Evolutionary conservation across 148 eudicot species (phyloP), one percentile per base, ranked within the genome.

Genomic region (Diospyros kaki): DNA sequence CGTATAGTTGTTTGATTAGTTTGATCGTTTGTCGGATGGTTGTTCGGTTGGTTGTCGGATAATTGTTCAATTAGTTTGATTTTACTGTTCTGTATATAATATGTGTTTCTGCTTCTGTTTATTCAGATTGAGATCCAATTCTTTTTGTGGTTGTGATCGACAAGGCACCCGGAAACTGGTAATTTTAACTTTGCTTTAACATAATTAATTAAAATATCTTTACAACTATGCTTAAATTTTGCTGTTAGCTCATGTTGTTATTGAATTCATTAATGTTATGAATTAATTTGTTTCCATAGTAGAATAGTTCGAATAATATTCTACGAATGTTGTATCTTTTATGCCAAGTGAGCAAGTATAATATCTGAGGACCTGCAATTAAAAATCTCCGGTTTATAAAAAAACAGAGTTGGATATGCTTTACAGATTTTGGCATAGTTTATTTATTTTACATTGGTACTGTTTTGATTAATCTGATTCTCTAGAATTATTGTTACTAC

Each of bases 31-130:
- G n/a, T 28, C 28, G 28, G 0, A 28, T 28, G 0, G 28, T 28
- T 28, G 28, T 28, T 28, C 0, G 28, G 0, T 28, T 28, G 0
- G 28, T 28, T n/a, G n/a, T n/a, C n/a, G n/a, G n/a, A n/a, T n/a
- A n/a, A 28, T 28, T 28, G 28, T 28, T 28, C 28, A 28, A 28
- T 28, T 28, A 28, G 28, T 28, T 69, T 41, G 41, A 41, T 61
- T 76, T 60, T 62, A 59, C 74, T 70, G 41, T 12, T 77, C 42
- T 44, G 50, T 64, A 64, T 44, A 64, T n/a, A 72, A 71, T 50
- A 11, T 50, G 18, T 50, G 45, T 39, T 72, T 55, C 55, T 28
- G 11, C 18, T n/a, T 17, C 51, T 5, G 3, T 60, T 0, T 63
- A 51, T 63, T 55, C 59, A 18, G 76, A 15, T 9, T 55, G 67